These are phyloP conservation scores for Termitomyces sp. DNA, from an alignment of 768 basidiomycete genomes.

Conservation along the genomic window DNA sequence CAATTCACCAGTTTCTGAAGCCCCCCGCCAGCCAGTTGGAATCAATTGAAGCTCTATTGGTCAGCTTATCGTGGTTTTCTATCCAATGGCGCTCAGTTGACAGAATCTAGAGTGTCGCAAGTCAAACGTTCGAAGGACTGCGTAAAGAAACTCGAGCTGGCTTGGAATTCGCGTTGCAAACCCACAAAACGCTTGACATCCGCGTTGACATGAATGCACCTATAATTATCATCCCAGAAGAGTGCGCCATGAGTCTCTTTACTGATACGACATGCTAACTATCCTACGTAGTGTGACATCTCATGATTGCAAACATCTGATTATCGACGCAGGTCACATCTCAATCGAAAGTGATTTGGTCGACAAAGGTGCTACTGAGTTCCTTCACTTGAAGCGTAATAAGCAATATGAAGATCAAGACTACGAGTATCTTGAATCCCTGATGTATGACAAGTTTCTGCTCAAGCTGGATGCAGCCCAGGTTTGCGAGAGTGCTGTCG, in stretches of 20 bases:
- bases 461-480: constrained; percentile 86
- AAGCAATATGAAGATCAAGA: constrained; percentile 86
- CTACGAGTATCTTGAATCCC: constrained; percentile 74
- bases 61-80: constrained; percentile 27
- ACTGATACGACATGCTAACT: constrained; percentile 1
- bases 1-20: constrained; percentile 85
- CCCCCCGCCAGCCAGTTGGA: constrained; percentile 94
- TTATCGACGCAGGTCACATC: constrained; percentile 96
- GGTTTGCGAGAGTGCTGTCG: constrained; percentile 39
- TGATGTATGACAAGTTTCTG: constrained; percentile 93
- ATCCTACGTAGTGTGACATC: constrained; percentile 57
- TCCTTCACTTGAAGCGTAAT: constrained; percentile 78
- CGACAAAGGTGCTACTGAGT: constrained; percentile 72
- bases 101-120: constrained; percentile 69
- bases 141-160: constrained; percentile 93
- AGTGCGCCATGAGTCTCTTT: constrained; percentile 39
- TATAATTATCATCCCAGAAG: constrained; percentile 94
- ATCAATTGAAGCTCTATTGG: constrained; percentile 89
- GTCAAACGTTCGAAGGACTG: constrained; percentile 88
- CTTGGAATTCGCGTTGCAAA: constrained; percentile 87
- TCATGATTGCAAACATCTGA: constrained; percentile 74
- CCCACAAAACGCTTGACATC: constrained; percentile 94
- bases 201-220: constrained; percentile 96
- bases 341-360: constrained; percentile 88
- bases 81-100: neutral